Percentiles rank a stretch among this genome's conserved stretches.
Evolutionary conservation across 2,329 filamentous ascomycete species (phyloP).

Genomic region (Penicillium sp.): DNA sequence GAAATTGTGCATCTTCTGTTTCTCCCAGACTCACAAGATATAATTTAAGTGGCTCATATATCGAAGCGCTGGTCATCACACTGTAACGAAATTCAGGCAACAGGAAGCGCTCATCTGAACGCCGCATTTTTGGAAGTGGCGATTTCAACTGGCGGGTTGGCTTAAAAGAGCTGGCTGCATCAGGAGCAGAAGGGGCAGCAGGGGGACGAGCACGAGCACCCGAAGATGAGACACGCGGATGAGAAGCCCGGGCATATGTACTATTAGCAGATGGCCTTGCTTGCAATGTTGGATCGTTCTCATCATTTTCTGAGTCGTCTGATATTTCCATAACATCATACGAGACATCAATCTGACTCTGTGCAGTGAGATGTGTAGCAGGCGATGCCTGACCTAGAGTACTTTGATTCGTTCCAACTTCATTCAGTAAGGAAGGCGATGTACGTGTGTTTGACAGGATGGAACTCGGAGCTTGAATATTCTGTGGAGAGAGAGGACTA

Average conservation of each 20-base stretch:
- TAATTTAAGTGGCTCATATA: not conserved
- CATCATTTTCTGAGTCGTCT: not conserved
- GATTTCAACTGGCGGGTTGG: not conserved
- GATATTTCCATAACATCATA: not conserved
- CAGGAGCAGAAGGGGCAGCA: not conserved
- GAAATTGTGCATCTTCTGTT: not conserved
- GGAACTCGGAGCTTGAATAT: not conserved
- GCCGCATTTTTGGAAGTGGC: not conserved
- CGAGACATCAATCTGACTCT: not conserved
- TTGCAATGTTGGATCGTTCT: not conserved
- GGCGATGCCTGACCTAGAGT: not conserved
- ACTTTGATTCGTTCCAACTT: not conserved
- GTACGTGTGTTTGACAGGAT: not conserved
- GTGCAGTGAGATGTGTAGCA: not conserved
- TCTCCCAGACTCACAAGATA: not conserved
- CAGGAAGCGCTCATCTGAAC: not conserved
- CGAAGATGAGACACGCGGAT: not conserved
- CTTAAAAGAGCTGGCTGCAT: not conserved
- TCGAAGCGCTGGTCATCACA: not conserved
- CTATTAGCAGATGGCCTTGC: not conserved
- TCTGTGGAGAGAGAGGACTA: not conserved
- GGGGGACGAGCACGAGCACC: not conserved
- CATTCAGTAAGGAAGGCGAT: not conserved
- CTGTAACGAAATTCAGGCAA: not conserved
- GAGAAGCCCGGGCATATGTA: not conserved